These are phyloP conservation scores for Cladosporium sp. DNA, from an alignment of 2,329 filamentous ascomycete genomes.

Conservation along the genomic window DNA sequence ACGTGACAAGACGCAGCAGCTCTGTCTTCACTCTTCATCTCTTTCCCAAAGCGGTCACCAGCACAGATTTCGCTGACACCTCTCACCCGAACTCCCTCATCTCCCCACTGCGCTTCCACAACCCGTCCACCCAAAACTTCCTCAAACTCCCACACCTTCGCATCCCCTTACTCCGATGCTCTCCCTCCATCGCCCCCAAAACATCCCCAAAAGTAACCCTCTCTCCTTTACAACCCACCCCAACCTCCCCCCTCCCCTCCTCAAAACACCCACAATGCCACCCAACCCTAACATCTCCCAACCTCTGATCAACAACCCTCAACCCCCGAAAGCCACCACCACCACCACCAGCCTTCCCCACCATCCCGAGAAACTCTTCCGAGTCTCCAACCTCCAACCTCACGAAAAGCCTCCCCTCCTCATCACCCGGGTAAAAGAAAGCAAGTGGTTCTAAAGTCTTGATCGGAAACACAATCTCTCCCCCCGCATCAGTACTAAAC, in stretches of 20 bases:
- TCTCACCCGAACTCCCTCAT: neutral
- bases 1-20: neutral
- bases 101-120: neutral
- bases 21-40: neutral
- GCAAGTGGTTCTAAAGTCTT: neutral
- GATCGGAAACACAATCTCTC: constrained; percentile 6
- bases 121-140: constrained; percentile 17
- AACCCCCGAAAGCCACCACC: neutral
- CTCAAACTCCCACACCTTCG: neutral
- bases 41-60: neutral
- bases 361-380: neutral
- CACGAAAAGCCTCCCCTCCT: constrained; percentile 5
- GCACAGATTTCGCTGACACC: neutral
- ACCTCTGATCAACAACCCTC: neutral
- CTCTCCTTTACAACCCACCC: neutral
- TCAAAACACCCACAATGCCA: constrained; percentile 16
- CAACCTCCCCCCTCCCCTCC: neutral
- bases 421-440: constrained; percentile 14
- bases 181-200: neutral
- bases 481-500: neutral
- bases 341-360: neutral
- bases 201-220: neutral
- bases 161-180: neutral
- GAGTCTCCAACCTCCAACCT: neutral
- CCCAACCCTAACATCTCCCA: constrained; percentile 3